Evolutionary conservation across 73 alveolate species (phyloP).

Genomic region (Tetrahymena malaccensis): DNA sequence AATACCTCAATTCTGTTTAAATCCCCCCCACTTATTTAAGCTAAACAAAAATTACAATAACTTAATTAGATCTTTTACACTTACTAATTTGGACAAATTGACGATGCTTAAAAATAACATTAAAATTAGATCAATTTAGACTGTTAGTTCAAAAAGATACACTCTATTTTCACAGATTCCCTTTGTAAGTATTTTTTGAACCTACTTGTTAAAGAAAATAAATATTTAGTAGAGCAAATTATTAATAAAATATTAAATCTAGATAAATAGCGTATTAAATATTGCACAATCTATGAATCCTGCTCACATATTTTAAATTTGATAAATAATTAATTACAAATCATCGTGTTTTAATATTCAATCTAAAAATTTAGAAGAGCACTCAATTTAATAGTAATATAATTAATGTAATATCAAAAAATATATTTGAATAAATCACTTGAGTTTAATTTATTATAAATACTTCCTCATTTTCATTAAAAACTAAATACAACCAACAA

Average conservation of each 20-base stretch:
- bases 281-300: background rate
- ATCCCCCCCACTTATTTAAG: background rate
- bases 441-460: too few relatives aligned
- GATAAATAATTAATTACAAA: too few relatives aligned
- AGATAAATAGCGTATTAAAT: background rate
- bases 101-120: background rate
- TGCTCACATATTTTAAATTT: background rate
- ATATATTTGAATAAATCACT: too few relatives aligned
- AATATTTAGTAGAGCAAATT: background rate
- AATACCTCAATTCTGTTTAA: background rate
- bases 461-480: too few relatives aligned
- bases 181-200: background rate
- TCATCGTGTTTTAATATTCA: background rate
- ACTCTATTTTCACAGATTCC: background rate
- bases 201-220: too few relatives aligned
- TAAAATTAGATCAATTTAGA: background rate
- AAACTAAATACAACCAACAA: too few relatives aligned
- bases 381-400: background rate
- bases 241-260: background rate
- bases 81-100: background rate
- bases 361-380: background rate
- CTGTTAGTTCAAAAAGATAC: background rate
- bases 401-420: too few relatives aligned
- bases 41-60: background rate
- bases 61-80: background rate